phyloP scores from a whole-genome alignment of 2,329 filamentous ascomycete genomes.

The Aspergillus texensis region DNA sequence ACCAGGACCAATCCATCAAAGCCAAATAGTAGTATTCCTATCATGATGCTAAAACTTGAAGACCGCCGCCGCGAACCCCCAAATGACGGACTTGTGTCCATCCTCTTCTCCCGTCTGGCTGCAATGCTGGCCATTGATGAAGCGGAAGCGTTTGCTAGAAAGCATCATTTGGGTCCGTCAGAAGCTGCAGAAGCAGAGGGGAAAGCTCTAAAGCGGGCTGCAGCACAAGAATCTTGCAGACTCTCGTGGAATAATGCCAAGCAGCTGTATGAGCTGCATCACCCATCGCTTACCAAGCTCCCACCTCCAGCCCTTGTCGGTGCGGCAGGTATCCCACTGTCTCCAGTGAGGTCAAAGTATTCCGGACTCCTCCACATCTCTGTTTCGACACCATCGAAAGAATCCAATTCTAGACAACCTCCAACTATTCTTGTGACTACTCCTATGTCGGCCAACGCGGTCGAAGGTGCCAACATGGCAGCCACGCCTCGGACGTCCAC shows the following conservation, averaged over 20 bases:
- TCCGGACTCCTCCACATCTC: constrained; percentile 46
- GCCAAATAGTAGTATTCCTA: constrained; percentile 42
- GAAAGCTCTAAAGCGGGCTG: constrained; percentile 47
- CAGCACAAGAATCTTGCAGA: constrained; percentile 50
- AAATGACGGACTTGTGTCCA: constrained; percentile 47
- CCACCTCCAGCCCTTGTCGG: constrained; percentile 34
- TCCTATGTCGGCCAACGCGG: constrained; percentile 38
- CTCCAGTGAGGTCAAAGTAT: constrained; percentile 32
- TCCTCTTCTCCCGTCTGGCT: constrained; percentile 52
- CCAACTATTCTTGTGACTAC: constrained; percentile 44
- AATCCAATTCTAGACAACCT: constrained; percentile 21
- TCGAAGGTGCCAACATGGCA: constrained; percentile 35
- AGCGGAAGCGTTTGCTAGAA: constrained; percentile 41
- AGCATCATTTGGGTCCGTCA: constrained; percentile 43
- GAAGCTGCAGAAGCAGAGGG: constrained; percentile 47
- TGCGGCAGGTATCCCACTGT: constrained; percentile 38
- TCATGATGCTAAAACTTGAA: constrained; percentile 48
- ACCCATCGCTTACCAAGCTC: constrained; percentile 44
- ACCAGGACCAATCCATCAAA: constrained; percentile 46
- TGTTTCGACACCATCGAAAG: constrained; percentile 36
- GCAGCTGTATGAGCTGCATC: constrained; percentile 49
- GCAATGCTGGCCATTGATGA: constrained; percentile 54
- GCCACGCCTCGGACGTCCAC: constrained; percentile 42
- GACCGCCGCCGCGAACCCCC: constrained; percentile 41
- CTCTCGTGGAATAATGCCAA: constrained; percentile 47